These are phyloP conservation scores for Pestalotiopsis sp. DNA, from an alignment of 2,329 filamentous ascomycete genomes.

Conservation along the genomic window DNA sequence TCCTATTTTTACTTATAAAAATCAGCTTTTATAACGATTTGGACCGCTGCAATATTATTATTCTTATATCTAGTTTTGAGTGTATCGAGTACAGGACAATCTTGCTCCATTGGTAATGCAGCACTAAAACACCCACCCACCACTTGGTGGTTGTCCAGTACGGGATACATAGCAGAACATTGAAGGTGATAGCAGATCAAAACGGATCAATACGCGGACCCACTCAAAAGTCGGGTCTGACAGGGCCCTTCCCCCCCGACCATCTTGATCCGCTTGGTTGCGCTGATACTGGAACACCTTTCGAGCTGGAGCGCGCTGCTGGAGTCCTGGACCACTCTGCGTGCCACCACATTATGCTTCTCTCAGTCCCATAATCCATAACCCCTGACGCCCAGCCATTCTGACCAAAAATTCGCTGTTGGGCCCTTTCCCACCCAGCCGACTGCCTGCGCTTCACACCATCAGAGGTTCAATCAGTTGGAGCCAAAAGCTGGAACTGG, in stretches of 20 bases:
- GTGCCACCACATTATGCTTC: neutral
- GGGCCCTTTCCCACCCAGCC: too few species aligned
- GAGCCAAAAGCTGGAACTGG: neutral
- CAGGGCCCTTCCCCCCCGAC: neutral
- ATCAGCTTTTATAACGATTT: too few species aligned
- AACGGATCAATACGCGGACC: neutral
- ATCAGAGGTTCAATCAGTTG: neutral
- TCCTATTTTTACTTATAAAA: too few species aligned
- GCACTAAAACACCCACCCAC: neutral
- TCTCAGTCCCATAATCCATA: neutral
- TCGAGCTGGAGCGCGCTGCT: neutral
- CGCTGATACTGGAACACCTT: conserved; percentile 2
- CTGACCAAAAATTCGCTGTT: neutral
- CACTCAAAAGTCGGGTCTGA: neutral
- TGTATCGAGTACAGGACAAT: neutral
- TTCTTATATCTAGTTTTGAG: too few species aligned
- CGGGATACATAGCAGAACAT: neutral
- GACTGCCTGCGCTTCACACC: conserved; percentile 11
- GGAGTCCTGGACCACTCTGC: neutral
- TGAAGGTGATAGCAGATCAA: neutral
- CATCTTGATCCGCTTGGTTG: conserved; percentile 4
- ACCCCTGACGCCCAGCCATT: conserved; percentile 11
- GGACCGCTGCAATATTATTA: too few species aligned
- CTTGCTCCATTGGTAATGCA: neutral
- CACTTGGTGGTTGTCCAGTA: neutral